Percentiles rank a stretch among this genome's conserved stretches.
Conservation (phyloP, 2,329 filamentous ascomycete genomes). For the Pseudomassariella vexata region DNA sequence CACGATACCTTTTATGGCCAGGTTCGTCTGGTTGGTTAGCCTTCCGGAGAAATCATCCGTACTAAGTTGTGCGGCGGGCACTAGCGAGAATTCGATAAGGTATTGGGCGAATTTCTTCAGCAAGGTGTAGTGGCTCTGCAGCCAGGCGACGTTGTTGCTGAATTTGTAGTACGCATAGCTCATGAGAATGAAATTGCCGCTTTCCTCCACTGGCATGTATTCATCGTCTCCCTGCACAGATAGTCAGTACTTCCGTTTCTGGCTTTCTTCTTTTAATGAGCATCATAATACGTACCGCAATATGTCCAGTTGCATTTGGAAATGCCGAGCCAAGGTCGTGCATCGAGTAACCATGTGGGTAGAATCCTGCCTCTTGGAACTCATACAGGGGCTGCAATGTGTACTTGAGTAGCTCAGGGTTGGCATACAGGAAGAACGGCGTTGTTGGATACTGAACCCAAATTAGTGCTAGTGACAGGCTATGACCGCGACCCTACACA, state of each 20-base stretch:
- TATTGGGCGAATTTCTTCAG: conserved; percentile 69
- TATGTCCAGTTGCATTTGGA: conserved; percentile 69
- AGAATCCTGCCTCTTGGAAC: conserved; percentile 72
- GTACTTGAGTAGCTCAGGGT: conserved; percentile 71
- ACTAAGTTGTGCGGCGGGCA: conserved; percentile 63
- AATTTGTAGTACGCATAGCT: conserved; percentile 35
- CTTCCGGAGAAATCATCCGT: conserved; percentile 72
- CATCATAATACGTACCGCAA: no score
- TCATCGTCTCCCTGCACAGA: conserved; percentile 59
- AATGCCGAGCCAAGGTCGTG: conserved; percentile 67
- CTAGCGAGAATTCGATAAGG: conserved; percentile 61
- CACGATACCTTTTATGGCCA: conserved; percentile 73
- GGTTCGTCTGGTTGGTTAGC: conserved; percentile 65
- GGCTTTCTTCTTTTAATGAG: no score
- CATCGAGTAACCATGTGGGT: conserved; percentile 73
- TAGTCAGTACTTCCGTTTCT: no score
- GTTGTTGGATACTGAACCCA: conserved; percentile 73
- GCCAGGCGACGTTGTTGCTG: conserved; percentile 23
- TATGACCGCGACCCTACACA: neutral
- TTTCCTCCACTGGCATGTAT: conserved; percentile 70
- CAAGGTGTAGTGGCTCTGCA: conserved; percentile 49
- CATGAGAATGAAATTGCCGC: conserved; percentile 71
- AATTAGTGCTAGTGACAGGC: neutral
- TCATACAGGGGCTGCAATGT: conserved; percentile 72
- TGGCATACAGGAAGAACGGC: conserved; percentile 80